A percentile compares a stretch with the other conserved stretches of the same genome.
Conservation (phyloP, 495 filamentous ascomycete species). For the Parathielavia appendiculata region DNA sequence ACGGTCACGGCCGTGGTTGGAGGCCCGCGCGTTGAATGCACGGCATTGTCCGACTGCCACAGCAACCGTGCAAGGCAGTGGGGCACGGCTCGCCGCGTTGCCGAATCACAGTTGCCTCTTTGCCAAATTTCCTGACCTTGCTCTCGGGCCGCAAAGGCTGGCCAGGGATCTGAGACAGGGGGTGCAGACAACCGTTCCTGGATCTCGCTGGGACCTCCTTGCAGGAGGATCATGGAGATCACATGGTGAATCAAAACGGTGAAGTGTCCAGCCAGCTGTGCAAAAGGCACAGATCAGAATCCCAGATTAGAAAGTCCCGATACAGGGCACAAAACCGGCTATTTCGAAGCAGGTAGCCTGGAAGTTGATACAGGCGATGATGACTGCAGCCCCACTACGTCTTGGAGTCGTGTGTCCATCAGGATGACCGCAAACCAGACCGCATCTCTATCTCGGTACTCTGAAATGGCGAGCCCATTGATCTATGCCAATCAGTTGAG, state of each 20-base stretch:
- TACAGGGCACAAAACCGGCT: too few species aligned
- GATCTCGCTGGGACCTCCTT: background rate
- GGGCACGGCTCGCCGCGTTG: background rate
- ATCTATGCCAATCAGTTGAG: too few species aligned
- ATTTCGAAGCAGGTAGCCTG: too few species aligned
- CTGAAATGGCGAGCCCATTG: too few species aligned
- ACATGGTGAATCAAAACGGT: background rate
- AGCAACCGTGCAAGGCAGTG: slow-evolving; percentile 15
- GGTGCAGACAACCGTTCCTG: background rate
- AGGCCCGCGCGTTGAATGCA: background rate
- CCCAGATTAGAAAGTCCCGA: too few species aligned
- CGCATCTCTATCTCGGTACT: too few species aligned
- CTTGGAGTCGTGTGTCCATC: too few species aligned
- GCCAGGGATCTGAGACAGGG: background rate
- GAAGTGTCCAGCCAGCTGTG: background rate
- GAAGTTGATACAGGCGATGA: too few species aligned
- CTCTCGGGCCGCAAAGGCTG: too few species aligned
- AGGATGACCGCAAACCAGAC: too few species aligned
- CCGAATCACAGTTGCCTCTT: background rate
- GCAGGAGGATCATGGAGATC: background rate
- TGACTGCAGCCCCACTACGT: too few species aligned
- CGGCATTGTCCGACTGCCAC: slow-evolving; percentile 7
- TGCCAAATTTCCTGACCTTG: background rate
- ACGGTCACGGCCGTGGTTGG: background rate
- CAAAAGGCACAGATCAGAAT: background rate